Conservation (phyloP, 2,329 filamentous ascomycete species). For the Colletotrichum spaethianum region DNA sequence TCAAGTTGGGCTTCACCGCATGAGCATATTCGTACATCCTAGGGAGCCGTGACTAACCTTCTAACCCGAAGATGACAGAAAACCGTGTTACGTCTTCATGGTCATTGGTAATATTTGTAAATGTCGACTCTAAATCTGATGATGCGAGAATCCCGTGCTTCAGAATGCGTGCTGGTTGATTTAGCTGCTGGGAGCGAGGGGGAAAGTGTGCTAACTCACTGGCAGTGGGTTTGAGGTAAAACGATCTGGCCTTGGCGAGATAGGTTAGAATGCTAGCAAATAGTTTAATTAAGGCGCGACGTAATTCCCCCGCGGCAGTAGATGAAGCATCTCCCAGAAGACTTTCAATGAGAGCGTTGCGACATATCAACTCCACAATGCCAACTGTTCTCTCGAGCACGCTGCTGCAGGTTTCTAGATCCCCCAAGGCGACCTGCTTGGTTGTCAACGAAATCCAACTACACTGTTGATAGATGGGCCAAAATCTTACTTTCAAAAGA, state of each 20-base stretch:
- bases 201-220: neutral
- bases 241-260: neutral
- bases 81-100: neutral
- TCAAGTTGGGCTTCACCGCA: neutral
- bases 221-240: neutral
- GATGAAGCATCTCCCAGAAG: neutral
- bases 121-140: neutral
- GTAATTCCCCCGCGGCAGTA: neutral
- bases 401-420: neutral
- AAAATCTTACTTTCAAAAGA: slow-evolving; percentile 45
- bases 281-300: neutral
- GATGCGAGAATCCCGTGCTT: neutral
- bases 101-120: neutral
- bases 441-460: neutral
- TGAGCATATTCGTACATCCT: neutral
- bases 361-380: neutral
- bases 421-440: neutral
- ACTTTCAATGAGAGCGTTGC: neutral
- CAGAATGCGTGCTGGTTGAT: neutral
- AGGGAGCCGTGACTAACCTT: neutral
- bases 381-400: neutral
- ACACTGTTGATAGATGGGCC: no score
- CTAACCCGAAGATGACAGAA: neutral
- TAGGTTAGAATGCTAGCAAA: neutral
- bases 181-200: neutral